Base-by-base conservation (phyloP, 164 flowering plant species). In the Umbellularia californica region DNA sequence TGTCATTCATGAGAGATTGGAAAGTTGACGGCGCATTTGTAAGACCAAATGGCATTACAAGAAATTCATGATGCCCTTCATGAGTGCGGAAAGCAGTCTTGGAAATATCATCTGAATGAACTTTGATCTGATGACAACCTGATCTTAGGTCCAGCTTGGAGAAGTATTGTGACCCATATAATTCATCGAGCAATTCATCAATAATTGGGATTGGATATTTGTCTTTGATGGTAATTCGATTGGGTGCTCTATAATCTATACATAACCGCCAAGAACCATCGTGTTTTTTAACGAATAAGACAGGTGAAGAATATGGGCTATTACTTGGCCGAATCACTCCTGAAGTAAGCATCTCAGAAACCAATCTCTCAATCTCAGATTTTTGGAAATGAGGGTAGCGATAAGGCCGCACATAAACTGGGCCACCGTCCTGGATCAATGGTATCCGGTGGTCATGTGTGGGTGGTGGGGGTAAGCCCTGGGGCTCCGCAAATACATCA, bases 1-100 rank as follows among this genome's bases (percentile, higher is more conserved):
- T 19, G n/a, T 50, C 41, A 24, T 74, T 74, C 64, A 66, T 74
- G 15, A 50, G 11, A 25, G 63, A 27, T 27, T 76, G 74, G 55
- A 74, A 77, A 1, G 76, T 68, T 7, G 71, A 25, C 5, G 78
- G 78, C 0, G 82, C 74, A 47, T 82, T 82, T 20, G 74, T 60
- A 3, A 81, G 68, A 20, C 80, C 78, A 25, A 76, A 82, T 2
- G 84, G 72, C 81, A 81, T 76, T 2, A 76, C 77, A 1, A 73
- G 15, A 47, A 76, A 73, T 25, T 81, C 74, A 50, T 76, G 79
- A 60, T 76, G 80, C 1, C 84, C 76, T 0, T 50, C 5, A 22
- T 77, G 79, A 2, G 78, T 74, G 24, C 30, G 6, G 33, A 79
- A 82, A 0, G 68, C 33, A 2, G 77, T 82, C 14, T 77, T 77